Evolutionary conservation across 352 stramenopile species (phyloP).

Genomic region (Thraustochytrium striatum): DNA sequence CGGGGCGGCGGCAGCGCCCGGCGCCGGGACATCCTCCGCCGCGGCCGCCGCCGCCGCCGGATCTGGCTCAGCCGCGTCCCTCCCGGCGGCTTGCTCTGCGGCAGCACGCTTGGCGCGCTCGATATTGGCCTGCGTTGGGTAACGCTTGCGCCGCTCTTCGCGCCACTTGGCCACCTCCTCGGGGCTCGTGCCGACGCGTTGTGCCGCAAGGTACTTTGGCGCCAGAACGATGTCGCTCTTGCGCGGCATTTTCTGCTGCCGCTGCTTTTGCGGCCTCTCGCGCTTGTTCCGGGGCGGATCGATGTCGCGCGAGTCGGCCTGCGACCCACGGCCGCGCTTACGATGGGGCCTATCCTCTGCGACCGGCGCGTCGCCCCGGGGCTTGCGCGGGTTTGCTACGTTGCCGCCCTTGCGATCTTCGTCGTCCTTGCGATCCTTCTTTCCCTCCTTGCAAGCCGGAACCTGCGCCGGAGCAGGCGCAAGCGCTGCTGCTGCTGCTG

Average conservation of each 20-base stretch:
- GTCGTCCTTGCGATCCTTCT: no score
- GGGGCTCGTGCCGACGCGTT: constrained; percentile 6
- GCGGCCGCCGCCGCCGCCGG: background rate
- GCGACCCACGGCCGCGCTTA: background rate
- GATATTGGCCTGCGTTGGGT: constrained; percentile 36
- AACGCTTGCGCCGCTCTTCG: background rate
- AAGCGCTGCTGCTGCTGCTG: background rate
- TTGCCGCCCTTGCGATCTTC: background rate
- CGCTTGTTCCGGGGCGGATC: background rate
- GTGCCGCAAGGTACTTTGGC: constrained; percentile 14
- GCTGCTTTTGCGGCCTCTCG: constrained; percentile 14
- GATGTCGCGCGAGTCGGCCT: background rate
- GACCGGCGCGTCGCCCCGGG: background rate
- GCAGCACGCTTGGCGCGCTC: background rate
- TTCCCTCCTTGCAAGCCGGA: no score
- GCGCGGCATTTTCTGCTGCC: background rate
- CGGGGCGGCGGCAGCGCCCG: no score
- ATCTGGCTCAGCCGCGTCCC: background rate
- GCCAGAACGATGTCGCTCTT: no score
- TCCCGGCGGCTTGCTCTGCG: background rate
- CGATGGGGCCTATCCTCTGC: background rate
- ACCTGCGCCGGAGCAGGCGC: no score
- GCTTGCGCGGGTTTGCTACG: background rate
- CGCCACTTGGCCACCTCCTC: constrained; percentile 27
- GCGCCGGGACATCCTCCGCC: background rate